A percentile compares a stretch with the other conserved stretches of the same genome.
Conservation (phyloP, 345 rosid genomes). For the Fremontodendron californicum region DNA sequence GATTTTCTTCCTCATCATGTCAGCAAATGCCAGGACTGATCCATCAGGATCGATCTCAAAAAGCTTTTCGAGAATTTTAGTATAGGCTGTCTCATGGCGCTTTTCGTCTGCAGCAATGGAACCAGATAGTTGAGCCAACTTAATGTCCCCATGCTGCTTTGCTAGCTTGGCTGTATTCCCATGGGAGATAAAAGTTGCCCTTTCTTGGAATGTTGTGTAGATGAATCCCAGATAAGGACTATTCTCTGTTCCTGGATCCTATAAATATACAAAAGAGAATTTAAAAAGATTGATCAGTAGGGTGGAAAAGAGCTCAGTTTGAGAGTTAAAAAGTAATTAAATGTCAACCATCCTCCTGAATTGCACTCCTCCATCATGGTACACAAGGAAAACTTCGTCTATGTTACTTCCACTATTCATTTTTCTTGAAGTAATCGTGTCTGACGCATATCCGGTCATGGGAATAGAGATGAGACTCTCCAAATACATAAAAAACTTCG, state of each 20-base stretch:
- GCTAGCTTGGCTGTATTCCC: constrained; percentile 93
- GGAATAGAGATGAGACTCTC: no score
- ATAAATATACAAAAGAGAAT: not conserved
- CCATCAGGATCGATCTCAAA: constrained; percentile 2
- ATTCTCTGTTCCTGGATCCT: constrained; percentile 86
- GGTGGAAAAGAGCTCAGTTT: not conserved
- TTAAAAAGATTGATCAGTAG: not conserved
- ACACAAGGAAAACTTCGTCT: no score
- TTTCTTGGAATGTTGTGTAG: constrained; percentile 94
- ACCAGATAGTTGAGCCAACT: constrained; percentile 83
- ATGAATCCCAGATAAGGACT: constrained; percentile 87
- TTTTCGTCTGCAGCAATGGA: not conserved
- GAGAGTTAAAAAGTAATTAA: not conserved
- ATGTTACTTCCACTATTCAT: no score
- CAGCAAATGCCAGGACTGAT: not conserved
- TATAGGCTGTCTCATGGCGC: constrained; percentile 2
- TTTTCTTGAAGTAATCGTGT: no score
- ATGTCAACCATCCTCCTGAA: not conserved
- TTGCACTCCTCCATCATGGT: no score
- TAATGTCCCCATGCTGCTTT: constrained; percentile 72
- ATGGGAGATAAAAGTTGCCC: constrained; percentile 93
- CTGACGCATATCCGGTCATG: no score
- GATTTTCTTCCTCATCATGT: constrained; percentile 22
- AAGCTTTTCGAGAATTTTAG: not conserved
- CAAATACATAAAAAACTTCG: no score